Evolutionary conservation across 1,284 basidiomycete species (phyloP), one percentile per base, ranked within the genome.

Genomic region (Trichosporon ovoides): DNA sequence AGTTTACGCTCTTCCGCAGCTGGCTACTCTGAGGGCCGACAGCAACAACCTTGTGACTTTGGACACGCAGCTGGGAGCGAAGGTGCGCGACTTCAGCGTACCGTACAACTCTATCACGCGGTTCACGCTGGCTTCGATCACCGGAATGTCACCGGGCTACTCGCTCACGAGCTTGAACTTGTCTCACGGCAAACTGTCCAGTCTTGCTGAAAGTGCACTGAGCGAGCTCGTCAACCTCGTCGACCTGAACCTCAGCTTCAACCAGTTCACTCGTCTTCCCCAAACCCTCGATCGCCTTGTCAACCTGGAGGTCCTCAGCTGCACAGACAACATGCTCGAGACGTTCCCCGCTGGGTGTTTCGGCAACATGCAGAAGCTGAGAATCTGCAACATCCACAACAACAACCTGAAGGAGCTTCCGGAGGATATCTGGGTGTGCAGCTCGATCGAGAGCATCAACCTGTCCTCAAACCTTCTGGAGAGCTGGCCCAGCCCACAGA

Each of bases 321-420:
- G 91, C 70, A 91, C 89, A 48, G 91, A 97, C 75, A 98, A 98
- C 76, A 83, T 87, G 67, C 82, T 99, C 10, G 85, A 85, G 49
- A 78, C 82, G 16, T 80, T 98, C 0, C 96, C 96, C 0, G 77
- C 82, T 14, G 85, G 83, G 38, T 60, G 56, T 33, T 86, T 98
- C 53, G 91, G 92, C 24, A 80, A 81, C 16, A 80, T 98, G 55
- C 83, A 85, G 73, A 85, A 84, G 54, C 83, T 98, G n/a, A 83
- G 86, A 64, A 80, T 78, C 3, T 81, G 98, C 43, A 89, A 96
- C 67, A 85, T 88, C 3, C 94, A 96, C 71, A 94, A 93, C 73
- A 99, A 98, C 79, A 90, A 89, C 67, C 80, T 98, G 52, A 84
- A 82, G 19, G 84, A 87, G 64, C 78, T 98, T 0, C 91, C 93